Conservation (phyloP, 2,329 filamentous ascomycete species). For the Calonectria fujianensis region DNA sequence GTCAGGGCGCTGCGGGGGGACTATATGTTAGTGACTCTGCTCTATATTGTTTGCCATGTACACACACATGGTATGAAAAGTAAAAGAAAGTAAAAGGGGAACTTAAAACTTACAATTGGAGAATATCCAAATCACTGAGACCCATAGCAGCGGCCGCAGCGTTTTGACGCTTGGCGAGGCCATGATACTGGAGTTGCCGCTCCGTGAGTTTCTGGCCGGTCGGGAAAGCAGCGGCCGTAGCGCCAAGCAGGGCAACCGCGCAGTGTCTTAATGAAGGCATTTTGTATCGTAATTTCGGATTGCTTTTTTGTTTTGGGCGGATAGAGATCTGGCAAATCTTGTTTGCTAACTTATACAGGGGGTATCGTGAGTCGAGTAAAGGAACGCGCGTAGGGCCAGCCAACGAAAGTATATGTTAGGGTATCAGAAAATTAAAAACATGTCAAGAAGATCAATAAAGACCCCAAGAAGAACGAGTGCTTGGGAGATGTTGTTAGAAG, state of each 20-base stretch:
- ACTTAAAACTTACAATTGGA: slow-evolving; percentile 71
- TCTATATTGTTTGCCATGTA: not conserved
- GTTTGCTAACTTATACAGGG: not conserved
- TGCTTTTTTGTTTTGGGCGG: slow-evolving; percentile 28
- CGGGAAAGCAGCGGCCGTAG: slow-evolving; percentile 69
- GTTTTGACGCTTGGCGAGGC: slow-evolving; percentile 70
- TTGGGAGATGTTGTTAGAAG: not conserved
- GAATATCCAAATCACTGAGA: slow-evolving; percentile 72
- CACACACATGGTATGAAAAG: not conserved
- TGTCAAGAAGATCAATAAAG: slow-evolving; percentile 9
- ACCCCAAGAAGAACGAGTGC: slow-evolving; percentile 14
- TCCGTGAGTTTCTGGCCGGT: slow-evolving; percentile 65
- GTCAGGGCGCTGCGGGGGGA: slow-evolving; percentile 73
- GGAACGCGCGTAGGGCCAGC: slow-evolving; percentile 49
- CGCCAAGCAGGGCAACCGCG: slow-evolving; percentile 66
- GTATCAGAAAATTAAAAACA: slow-evolving; percentile 40
- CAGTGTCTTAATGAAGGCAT: slow-evolving; percentile 64
- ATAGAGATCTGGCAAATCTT: not conserved
- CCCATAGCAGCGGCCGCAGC: slow-evolving; percentile 67
- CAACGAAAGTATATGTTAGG: slow-evolving; percentile 38
- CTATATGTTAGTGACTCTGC: slow-evolving; percentile 23
- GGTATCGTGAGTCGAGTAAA: slow-evolving; percentile 8
- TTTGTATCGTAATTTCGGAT: slow-evolving; percentile 55
- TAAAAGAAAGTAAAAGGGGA: not conserved
- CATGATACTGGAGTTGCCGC: slow-evolving; percentile 68